Conservation (phyloP, 1,139 yeast species). For the Protomyces inouyei region DNA sequence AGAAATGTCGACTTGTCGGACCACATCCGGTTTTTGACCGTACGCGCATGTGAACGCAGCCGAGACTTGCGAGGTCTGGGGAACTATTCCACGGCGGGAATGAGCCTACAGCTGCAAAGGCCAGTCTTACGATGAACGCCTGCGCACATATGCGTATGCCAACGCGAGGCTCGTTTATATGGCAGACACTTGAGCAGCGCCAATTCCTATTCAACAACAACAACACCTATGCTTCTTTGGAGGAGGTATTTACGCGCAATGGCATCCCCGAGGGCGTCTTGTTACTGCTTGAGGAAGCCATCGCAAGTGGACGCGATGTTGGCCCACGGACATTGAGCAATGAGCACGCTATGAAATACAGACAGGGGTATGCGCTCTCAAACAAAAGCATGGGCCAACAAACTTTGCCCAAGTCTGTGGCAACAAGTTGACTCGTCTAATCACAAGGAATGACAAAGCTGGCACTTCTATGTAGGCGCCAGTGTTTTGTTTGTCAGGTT, state of each 20-base stretch:
- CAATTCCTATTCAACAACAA: slow-evolving; percentile 7
- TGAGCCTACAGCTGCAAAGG: slow-evolving; percentile 15
- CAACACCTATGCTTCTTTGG: slow-evolving; percentile 13
- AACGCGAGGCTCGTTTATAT: slow-evolving; percentile 5
- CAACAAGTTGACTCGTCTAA: background rate
- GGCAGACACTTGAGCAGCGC: slow-evolving; percentile 11
- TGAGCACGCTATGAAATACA: slow-evolving; percentile 9
- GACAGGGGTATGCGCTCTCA: background rate
- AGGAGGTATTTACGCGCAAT: slow-evolving; percentile 11
- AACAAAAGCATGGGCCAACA: slow-evolving; percentile 7
- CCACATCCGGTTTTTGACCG: slow-evolving; percentile 13
- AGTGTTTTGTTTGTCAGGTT: too few relatives aligned
- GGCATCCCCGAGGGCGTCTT: slow-evolving; percentile 2
- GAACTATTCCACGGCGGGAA: slow-evolving; percentile 1
- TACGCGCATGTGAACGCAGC: slow-evolving; percentile 20
- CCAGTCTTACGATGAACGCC: slow-evolving; percentile 8
- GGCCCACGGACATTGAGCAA: slow-evolving; percentile 3
- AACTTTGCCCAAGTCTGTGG: slow-evolving; percentile 15
- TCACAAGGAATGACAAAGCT: background rate
- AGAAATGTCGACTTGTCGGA: slow-evolving; percentile 19
- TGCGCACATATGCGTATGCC: slow-evolving; percentile 11
- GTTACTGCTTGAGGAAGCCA: background rate
- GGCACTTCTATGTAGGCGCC: too few relatives aligned
- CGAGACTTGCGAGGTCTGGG: slow-evolving; percentile 17
- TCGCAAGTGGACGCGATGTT: background rate